Evolutionary conservation across 768 basidiomycete genomes (phyloP).

Genomic region (Mycena epipterygia): DNA sequence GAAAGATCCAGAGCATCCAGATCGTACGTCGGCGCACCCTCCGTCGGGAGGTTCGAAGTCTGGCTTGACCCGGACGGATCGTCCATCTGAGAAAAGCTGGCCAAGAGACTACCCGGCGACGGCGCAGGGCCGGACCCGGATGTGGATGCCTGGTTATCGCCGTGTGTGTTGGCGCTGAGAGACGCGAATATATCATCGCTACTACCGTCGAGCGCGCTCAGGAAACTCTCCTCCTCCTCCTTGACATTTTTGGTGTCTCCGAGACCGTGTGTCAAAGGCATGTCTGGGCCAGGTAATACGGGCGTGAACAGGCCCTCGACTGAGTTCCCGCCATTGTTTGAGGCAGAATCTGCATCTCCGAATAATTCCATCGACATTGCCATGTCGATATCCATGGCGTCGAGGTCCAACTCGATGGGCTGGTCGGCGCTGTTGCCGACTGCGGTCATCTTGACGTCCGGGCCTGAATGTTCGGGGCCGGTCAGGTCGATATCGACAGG

Average conservation of each 20-base stretch:
- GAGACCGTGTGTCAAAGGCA: slow-evolving; percentile 24
- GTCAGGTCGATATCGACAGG: slow-evolving; percentile 74
- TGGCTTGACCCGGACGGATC: slow-evolving; percentile 37
- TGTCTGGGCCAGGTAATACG: slow-evolving; percentile 36
- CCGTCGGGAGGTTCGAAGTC: slow-evolving; percentile 36
- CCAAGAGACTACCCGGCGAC: slow-evolving; percentile 46
- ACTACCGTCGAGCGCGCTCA: slow-evolving; percentile 44
- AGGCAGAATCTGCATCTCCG: slow-evolving; percentile 58
- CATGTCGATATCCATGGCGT: slow-evolving; percentile 77
- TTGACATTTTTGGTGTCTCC: slow-evolving; percentile 38
- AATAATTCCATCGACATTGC: slow-evolving; percentile 70
- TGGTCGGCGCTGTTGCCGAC: slow-evolving; percentile 81
- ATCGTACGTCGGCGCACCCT: slow-evolving; percentile 57
- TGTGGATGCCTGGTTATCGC: slow-evolving; percentile 26
- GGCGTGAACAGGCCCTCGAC: slow-evolving; percentile 70
- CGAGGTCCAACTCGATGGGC: slow-evolving; percentile 85
- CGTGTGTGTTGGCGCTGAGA: slow-evolving; percentile 39
- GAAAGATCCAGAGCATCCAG: slow-evolving; percentile 62
- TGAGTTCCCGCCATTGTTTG: slow-evolving; percentile 49
- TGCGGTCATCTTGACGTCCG: slow-evolving; percentile 47
- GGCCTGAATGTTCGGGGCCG: slow-evolving; percentile 49
- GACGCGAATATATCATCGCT: slow-evolving; percentile 52
- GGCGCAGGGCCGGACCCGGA: slow-evolving; percentile 45
- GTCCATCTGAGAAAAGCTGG: slow-evolving; percentile 56
- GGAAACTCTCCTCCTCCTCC: slow-evolving; percentile 51